Evolutionary conservation across 2,329 filamentous ascomycete genomes (phyloP), one percentile per base, ranked within the genome.

Genomic region (Coniochaeta sp.): DNA sequence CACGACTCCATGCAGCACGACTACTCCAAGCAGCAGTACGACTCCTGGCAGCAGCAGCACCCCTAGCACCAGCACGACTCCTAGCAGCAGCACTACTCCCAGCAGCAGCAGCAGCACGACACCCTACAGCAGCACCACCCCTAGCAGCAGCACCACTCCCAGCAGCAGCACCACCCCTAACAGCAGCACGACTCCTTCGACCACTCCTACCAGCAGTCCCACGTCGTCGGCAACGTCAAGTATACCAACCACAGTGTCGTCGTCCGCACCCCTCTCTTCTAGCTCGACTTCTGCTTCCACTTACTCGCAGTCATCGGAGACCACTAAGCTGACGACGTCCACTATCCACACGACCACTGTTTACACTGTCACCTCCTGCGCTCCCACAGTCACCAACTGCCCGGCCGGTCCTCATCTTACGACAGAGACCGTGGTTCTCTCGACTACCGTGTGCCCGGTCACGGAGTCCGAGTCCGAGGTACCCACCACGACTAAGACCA

Each of bases 311-410:
- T 33, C 31, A 33, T 26, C 36, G 7, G n/a, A 43, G n/a, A 58
- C 62, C 40, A 62, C 62, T n/a, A 40, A 62, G 58, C 57, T 31
- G 65, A 78, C 76, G 59, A 78, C 77, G 40, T 64, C 77, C 62
- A 77, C 81, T 65, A 76, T 85, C 74, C 77, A 79, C 75, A 73
- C 77, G 69, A 85, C 81, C 61, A 73, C 81, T 69, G 73, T 83
- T 64, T 74, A 80, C 63, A 86, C 83, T 71, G 76, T 85, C 73
- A 85, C 78, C 67, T 83, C 80, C 61, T 86, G 83, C 70, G 80
- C 76, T 63, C 74, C 83, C 60, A 81, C 79, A 60, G 77, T 84
- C 69, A 83, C 82, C 72, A 74, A 84, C 82, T 86, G 83, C 73
- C 76, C 76, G 60, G 71, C 71, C 62, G 63, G 63, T 28, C 57